phyloP scores from a whole-genome alignment of 1,284 basidiomycete genomes.

The Leccinum angustisporum region DNA sequence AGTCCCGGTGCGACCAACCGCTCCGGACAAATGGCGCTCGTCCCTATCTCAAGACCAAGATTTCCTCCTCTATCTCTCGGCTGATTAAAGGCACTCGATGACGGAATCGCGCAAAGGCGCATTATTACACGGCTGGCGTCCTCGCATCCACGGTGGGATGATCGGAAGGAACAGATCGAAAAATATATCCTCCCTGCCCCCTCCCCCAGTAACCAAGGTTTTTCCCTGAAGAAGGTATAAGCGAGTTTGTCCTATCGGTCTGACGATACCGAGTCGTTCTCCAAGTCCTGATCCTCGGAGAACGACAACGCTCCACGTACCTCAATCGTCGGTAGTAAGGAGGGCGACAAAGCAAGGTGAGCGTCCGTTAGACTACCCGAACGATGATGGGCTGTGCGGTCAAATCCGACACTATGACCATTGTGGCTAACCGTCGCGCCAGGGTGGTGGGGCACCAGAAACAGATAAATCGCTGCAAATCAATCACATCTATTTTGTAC shows the following conservation, averaged over 20 bases:
- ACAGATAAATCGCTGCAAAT: background rate
- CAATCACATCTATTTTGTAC: background rate
- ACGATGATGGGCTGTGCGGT: slow-evolving; percentile 3
- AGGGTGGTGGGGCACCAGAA: background rate
- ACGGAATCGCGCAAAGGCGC: slow-evolving; percentile 9
- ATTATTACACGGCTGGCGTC: slow-evolving; percentile 5
- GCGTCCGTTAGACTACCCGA: background rate
- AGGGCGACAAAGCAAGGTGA: background rate
- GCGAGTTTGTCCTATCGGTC: background rate
- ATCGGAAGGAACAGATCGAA: slow-evolving; percentile 2
- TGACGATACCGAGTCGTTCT: background rate
- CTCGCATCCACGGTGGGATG: slow-evolving; percentile 7
- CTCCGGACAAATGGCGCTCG: slow-evolving; percentile 8
- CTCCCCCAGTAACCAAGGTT: background rate
- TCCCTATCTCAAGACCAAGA: slow-evolving; percentile 1
- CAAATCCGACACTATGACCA: slow-evolving; percentile 3
- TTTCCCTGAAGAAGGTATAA: background rate
- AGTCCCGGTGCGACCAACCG: slow-evolving; percentile 8
- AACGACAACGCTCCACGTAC: background rate
- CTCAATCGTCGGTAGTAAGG: slow-evolving; percentile 1
- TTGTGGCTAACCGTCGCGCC: slow-evolving; percentile 6
- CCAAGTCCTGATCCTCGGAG: slow-evolving; percentile 17
- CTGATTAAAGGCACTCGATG: slow-evolving; percentile 6
- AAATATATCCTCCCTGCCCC: background rate
- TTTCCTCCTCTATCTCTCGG: slow-evolving; percentile 1